Percentiles rank a stretch among this genome's conserved stretches.
phyloP scores from a whole-genome alignment of 2,329 filamentous ascomycete genomes.

The Tolypocladium pustulatum region DNA sequence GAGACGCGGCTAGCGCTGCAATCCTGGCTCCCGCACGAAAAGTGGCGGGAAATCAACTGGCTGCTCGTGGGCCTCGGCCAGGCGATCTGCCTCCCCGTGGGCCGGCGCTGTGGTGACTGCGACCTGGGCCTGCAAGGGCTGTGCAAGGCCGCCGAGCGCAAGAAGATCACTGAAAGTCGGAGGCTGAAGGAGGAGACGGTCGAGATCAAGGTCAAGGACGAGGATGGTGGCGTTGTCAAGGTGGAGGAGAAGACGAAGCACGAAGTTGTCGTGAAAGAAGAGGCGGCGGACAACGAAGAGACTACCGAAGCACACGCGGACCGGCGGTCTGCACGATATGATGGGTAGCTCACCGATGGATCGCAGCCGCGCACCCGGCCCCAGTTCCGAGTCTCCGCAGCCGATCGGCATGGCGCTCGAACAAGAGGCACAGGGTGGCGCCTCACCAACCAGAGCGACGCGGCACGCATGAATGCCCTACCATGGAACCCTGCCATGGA shows the following conservation, averaged over 20 bases:
- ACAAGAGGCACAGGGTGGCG: neutral
- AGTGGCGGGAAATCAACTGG: conserved; percentile 89
- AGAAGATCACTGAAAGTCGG: conserved; percentile 48
- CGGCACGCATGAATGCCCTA: neutral
- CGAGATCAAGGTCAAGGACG: conserved; percentile 12
- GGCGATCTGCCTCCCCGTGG: conserved; percentile 72
- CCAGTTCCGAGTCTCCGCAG: neutral
- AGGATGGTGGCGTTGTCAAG: conserved; percentile 8
- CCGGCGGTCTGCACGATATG: neutral
- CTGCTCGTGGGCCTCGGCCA: conserved; percentile 83
- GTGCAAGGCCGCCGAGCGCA: conserved; percentile 62
- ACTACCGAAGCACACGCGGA: neutral
- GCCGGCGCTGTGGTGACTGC: conserved; percentile 75
- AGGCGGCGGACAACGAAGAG: neutral
- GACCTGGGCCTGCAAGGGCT: conserved; percentile 65
- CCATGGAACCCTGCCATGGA: neutral
- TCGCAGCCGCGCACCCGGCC: neutral
- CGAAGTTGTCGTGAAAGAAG: conserved; percentile 1
- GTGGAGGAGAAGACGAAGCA: conserved; percentile 12
- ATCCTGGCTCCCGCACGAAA: conserved; percentile 71
- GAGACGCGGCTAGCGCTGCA: conserved; percentile 68
- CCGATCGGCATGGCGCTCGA: neutral
- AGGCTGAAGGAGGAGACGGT: conserved; percentile 26
- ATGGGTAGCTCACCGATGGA: neutral
- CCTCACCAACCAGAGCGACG: neutral